These are phyloP conservation scores for Populus hybrid DNA, from an alignment of 441 rosid genomes.

Conservation along the genomic window DNA sequence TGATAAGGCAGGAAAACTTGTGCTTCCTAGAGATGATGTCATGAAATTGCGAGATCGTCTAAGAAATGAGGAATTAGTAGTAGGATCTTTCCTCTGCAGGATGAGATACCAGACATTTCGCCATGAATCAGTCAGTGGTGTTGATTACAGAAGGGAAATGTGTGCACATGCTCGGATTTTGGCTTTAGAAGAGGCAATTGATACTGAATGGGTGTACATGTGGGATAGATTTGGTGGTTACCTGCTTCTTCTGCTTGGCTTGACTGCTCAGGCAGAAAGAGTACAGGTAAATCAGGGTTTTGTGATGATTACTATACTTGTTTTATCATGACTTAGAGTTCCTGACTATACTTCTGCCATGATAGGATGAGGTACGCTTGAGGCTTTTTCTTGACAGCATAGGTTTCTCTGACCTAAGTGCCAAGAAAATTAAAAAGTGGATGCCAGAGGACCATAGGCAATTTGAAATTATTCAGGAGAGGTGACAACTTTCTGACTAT, in stretches of 20 bases:
- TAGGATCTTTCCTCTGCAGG: slow-evolving; percentile 70
- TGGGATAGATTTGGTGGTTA: slow-evolving; percentile 99
- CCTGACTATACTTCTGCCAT: slow-evolving; percentile 15
- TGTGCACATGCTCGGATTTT: slow-evolving; percentile 98
- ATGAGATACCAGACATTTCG: slow-evolving; percentile 62
- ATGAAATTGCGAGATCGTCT: slow-evolving; percentile 97
- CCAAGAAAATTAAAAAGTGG: slow-evolving; percentile 99
- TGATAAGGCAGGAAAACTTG: slow-evolving; percentile 97
- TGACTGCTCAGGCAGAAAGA: slow-evolving; percentile 97
- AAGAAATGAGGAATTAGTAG: slow-evolving; percentile 88
- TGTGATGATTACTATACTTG: slow-evolving; percentile 12
- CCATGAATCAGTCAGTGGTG: slow-evolving; percentile 57
- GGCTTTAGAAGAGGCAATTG: slow-evolving; percentile 99
- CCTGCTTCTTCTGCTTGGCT: slow-evolving; percentile 91
- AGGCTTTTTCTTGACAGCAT: slow-evolving; percentile 99
- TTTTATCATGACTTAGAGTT: slow-evolving; percentile 16
- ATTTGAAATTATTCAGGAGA: slow-evolving; percentile 99
- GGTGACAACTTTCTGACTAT: slow-evolving; percentile 42
- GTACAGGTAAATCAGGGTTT: slow-evolving; percentile 70
- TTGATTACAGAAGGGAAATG: slow-evolving; percentile 95
- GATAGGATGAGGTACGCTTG: slow-evolving; percentile 97
- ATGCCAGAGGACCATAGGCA: slow-evolving; percentile 99
- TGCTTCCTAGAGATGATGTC: slow-evolving; percentile 99
- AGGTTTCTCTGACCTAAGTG: slow-evolving; percentile 97
- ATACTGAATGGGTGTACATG: slow-evolving; percentile 99